Evolutionary conservation across 2,329 filamentous ascomycete genomes (phyloP).

Genomic region (Penicillium corylophilum): DNA sequence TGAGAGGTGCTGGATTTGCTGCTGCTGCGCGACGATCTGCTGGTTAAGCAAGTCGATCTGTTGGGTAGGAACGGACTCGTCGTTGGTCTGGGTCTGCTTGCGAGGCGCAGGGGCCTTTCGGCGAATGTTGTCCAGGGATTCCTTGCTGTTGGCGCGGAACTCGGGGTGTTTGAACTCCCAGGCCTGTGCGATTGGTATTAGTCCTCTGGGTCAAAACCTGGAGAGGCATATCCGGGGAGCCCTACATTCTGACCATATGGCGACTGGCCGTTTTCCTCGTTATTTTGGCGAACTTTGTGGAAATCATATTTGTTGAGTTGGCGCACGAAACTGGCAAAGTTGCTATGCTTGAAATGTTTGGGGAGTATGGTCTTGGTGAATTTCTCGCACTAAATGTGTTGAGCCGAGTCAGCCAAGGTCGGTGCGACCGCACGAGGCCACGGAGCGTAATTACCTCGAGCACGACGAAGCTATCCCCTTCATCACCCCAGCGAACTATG

Average conservation of each 20-base stretch:
- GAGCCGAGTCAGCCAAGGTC: constrained; percentile 17
- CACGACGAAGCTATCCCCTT: constrained; percentile 94
- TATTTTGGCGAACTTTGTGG: constrained; percentile 92
- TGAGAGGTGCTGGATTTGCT: constrained; percentile 84
- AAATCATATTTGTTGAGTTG: constrained; percentile 98
- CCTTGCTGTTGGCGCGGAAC: constrained; percentile 93
- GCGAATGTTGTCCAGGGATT: constrained; percentile 93
- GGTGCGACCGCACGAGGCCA: constrained; percentile 16
- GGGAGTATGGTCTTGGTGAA: constrained; percentile 96
- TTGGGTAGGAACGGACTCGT: constrained; percentile 75
- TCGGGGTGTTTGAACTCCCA: constrained; percentile 99
- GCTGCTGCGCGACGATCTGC: constrained; percentile 83
- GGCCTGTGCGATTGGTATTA: constrained; percentile 54
- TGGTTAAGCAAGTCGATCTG: constrained; percentile 88
- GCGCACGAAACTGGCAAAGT: constrained; percentile 94
- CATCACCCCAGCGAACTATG: constrained; percentile 93
- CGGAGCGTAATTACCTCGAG: constrained; percentile 67
- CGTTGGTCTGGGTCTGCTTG: constrained; percentile 66
- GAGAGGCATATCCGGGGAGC: background rate
- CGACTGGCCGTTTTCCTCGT: constrained; percentile 78
- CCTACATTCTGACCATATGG: constrained; percentile 75
- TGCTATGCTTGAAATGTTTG: constrained; percentile 99
- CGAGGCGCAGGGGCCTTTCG: constrained; percentile 90
- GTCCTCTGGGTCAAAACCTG: background rate
- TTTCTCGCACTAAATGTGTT: constrained; percentile 76